These are phyloP conservation scores for Chenopodium berlandieri DNA, from an alignment of 148 eudicot genomes.

Conservation along the genomic window DNA sequence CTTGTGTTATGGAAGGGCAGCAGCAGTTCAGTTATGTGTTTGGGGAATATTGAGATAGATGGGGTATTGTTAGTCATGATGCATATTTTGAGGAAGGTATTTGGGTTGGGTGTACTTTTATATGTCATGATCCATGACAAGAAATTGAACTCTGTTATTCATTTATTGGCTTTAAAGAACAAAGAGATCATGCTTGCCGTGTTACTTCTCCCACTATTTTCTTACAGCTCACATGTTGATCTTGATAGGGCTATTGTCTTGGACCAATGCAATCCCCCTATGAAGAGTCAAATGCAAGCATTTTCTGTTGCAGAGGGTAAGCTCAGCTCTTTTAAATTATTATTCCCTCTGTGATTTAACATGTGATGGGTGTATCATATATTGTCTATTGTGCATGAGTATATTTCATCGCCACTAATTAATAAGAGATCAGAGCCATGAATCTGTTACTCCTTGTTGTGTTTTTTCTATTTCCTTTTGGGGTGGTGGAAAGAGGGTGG, in stretches of 20 bases:
- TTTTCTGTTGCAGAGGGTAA: slow-evolving; percentile 86
- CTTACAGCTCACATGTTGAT: not conserved
- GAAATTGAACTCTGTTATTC: not conserved
- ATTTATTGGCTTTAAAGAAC: not conserved
- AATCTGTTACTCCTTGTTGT: not conserved
- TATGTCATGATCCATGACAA: not conserved
- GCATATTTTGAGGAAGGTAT: not conserved
- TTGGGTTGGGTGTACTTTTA: not conserved
- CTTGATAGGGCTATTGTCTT: slow-evolving; percentile 65
- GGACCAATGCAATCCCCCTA: slow-evolving; percentile 72
- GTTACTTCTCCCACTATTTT: not conserved
- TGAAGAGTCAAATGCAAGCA: slow-evolving; percentile 84
- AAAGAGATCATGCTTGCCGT: not conserved
- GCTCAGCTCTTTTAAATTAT: slow-evolving; percentile 18
- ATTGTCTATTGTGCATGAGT: not conserved
- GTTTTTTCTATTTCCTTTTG: not conserved
- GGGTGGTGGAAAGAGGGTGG: not conserved
- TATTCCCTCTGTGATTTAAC: not conserved
- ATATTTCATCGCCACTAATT: not conserved
- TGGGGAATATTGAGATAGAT: slow-evolving; percentile 6
- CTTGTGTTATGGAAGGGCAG: not conserved
- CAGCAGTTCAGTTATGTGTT: not conserved
- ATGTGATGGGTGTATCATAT: not conserved
- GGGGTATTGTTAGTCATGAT: not conserved
- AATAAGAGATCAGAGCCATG: not conserved